Percentiles rank a stretch among this genome's conserved stretches.
These are phyloP conservation scores for Aspergillus taichungensis DNA, from an alignment of 495 filamentous ascomycete species.

Conservation along the genomic window DNA sequence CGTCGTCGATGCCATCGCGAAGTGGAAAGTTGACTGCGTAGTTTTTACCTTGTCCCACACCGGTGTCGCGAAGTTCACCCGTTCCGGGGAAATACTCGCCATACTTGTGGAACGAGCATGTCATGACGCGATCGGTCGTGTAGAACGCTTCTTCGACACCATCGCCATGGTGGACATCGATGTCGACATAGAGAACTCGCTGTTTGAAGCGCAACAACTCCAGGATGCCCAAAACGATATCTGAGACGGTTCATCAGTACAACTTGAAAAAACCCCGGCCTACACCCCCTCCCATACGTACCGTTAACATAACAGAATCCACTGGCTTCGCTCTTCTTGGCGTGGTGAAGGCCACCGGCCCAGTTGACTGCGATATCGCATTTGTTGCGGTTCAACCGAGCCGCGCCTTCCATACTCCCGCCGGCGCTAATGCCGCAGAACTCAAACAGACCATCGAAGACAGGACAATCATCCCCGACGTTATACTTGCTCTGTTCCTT, in stretches of 20 bases:
- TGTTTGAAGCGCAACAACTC: conserved; percentile 91
- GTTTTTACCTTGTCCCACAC: conserved; percentile 84
- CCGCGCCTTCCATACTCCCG: conserved; percentile 95
- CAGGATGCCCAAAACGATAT: conserved; percentile 93
- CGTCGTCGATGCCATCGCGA: conserved; percentile 91
- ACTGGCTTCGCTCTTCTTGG: conserved; percentile 92
- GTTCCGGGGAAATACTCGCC: conserved; percentile 98
- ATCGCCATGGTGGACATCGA: conserved; percentile 97
- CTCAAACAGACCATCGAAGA: conserved; percentile 96
- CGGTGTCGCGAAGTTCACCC: conserved; percentile 89
- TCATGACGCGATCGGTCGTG: conserved; percentile 97
- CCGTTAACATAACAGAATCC: conserved; percentile 99
- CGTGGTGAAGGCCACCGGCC: conserved; percentile 95
- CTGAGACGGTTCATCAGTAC: conserved; percentile 32
- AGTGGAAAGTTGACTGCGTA: conserved; percentile 96
- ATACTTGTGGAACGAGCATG: conserved; percentile 96
- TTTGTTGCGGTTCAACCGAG: conserved; percentile 82
- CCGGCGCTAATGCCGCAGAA: conserved; percentile 97
- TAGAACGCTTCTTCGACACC: conserved; percentile 98
- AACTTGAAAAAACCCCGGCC: not conserved
- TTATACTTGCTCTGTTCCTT: conserved; percentile 97
- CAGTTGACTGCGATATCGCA: conserved; percentile 97
- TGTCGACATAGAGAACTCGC: conserved; percentile 93
- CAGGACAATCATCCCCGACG: conserved; percentile 94
- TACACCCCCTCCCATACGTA: conserved; percentile 26